Base-by-base conservation (phyloP, 768 basidiomycete genomes). In the Pleurotus citrinopileatus region DNA sequence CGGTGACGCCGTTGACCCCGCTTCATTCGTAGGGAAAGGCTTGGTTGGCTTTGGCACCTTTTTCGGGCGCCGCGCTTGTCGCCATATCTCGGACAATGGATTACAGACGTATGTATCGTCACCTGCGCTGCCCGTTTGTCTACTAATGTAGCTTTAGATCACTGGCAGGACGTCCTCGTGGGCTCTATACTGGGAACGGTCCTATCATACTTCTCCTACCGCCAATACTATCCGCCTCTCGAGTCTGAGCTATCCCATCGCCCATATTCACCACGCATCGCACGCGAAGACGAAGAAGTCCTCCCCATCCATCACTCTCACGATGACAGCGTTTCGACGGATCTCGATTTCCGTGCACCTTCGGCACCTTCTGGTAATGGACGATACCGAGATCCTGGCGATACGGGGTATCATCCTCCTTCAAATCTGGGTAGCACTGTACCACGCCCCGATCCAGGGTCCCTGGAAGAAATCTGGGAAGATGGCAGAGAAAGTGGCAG, bases 11-110 rank as follows among this genome's bases (percentile, higher is more conserved):
- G 50, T 29, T 55, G 26, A 25, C 40, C 32, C 13, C 19, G 40
- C 19, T 4, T 42, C 55, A 63, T 20, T 50, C 53, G 27, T 54
- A 86, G 80, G 70, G 79, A 20, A 94, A 94, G 67, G 86, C 90
- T 12, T 99, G 95, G 95, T 67, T 95, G 37, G 77, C 89, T 0
- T 61, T 94, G 0, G 67, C 82, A 0, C 97, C 96, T 2, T 78
- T 96, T 42, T 69, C 83, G 27, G 94, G 79, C 7, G 94, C 93
- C 2, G 74, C 84, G 9, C 71, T 92, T 3, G 86, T 92, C 7
- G 90, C 90, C 2, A 84, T 94, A 50, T 89, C 87, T 4, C 83
- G 95, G 17, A 94, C 91, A 2, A 94, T 95, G 89, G 94, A 96
- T 69, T 87, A 88, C 60, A 81, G 94, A 54, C 93, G 89, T 91